These are phyloP conservation scores for Danielia reshetovae DNA, from an alignment of 805 yeast genomes.

Conservation along the genomic window DNA sequence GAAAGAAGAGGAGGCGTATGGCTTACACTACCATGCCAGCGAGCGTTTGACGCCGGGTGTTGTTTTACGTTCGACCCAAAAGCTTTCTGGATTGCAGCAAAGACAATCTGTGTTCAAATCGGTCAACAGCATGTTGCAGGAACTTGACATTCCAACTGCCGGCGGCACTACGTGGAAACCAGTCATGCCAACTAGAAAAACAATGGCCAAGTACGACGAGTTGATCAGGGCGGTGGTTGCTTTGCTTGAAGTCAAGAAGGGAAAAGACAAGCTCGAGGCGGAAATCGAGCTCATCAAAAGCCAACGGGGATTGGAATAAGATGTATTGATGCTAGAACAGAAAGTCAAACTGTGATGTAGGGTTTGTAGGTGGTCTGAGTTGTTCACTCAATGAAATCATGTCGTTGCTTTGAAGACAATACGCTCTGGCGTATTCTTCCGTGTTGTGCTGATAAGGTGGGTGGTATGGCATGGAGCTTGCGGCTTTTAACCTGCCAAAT, in stretches of 20 bases:
- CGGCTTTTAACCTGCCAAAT: constrained; percentile 5
- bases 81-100: constrained; percentile 41
- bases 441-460: constrained; percentile 9
- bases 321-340: background rate
- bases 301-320: constrained; percentile 31
- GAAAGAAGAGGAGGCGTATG: constrained; percentile 82
- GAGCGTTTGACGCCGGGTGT: constrained; percentile 80
- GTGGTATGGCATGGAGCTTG: constrained; percentile 2
- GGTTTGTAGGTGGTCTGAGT: background rate
- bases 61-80: constrained; percentile 64
- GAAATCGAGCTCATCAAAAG: constrained; percentile 51
- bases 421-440: constrained; percentile 4
- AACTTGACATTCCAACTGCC: constrained; percentile 66
- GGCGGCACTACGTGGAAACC: constrained; percentile 60
- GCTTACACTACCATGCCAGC: constrained; percentile 68
- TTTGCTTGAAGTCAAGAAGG: constrained; percentile 79
- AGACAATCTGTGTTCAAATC: constrained; percentile 79
- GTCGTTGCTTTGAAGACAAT: background rate
- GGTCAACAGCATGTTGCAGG: constrained; percentile 63
- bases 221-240: constrained; percentile 65
- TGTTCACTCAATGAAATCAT: background rate
- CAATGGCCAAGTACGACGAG: constrained; percentile 73
- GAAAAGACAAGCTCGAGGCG: constrained; percentile 80
- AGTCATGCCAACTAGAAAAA: constrained; percentile 78
- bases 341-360: background rate